A percentile compares a stretch with the other conserved stretches of the same genome.
Conservation (phyloP, 1,284 basidiomycete species). For the Apiotrichum sp. region DNA sequence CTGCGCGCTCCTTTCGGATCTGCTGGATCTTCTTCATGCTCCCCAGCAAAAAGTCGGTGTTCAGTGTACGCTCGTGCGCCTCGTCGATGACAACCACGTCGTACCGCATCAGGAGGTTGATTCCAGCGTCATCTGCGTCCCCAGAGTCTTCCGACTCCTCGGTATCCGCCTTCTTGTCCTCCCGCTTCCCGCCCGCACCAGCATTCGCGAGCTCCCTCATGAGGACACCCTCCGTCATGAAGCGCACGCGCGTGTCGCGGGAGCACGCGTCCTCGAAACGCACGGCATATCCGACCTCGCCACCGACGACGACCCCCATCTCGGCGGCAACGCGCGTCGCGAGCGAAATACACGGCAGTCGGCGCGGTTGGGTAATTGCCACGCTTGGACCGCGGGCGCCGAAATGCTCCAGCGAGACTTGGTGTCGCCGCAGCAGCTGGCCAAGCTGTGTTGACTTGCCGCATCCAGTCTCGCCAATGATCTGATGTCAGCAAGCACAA, state of each 20-base stretch:
- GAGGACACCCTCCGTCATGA: slow-evolving; percentile 94
- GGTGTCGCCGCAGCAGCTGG: slow-evolving; percentile 66
- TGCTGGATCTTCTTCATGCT: slow-evolving; percentile 81
- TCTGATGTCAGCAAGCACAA: slow-evolving; percentile 23
- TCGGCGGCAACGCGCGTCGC: slow-evolving; percentile 84
- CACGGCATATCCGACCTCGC: slow-evolving; percentile 84
- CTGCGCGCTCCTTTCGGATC: slow-evolving; percentile 54
- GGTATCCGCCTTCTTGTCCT: not conserved
- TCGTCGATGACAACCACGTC: slow-evolving; percentile 91
- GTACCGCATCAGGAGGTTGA: slow-evolving; percentile 66
- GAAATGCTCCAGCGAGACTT: slow-evolving; percentile 27
- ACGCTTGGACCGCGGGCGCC: slow-evolving; percentile 57
- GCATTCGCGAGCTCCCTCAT: slow-evolving; percentile 48
- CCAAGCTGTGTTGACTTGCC: slow-evolving; percentile 97
- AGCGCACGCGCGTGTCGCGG: slow-evolving; percentile 70
- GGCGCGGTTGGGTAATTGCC: slow-evolving; percentile 85
- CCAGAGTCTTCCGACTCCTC: not conserved
- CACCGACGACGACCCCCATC: slow-evolving; percentile 63
- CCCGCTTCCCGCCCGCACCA: not conserved
- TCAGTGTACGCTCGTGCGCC: slow-evolving; percentile 90
- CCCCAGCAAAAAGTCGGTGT: slow-evolving; percentile 91
- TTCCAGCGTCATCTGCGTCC: slow-evolving; percentile 1
- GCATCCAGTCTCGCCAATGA: slow-evolving; percentile 94
- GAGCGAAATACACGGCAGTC: slow-evolving; percentile 88
- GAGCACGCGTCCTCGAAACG: slow-evolving; percentile 83